Evolutionary conservation across 164 flowering plant genomes (phyloP).

Genomic region (Umbellularia californica): DNA sequence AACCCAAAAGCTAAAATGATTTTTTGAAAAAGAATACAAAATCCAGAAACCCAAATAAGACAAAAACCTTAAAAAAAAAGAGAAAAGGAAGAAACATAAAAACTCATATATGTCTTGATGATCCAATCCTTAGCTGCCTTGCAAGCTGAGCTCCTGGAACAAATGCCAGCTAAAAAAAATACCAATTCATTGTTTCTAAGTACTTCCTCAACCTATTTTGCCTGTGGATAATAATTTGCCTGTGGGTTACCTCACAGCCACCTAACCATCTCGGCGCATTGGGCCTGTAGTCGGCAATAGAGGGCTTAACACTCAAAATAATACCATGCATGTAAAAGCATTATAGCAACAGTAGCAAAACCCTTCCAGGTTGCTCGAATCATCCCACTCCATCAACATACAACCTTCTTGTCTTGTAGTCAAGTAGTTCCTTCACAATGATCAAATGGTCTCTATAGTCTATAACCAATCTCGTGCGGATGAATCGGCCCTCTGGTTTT

Average conservation of each 20-base stretch:
- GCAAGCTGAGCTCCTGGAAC: slow-evolving; percentile 69
- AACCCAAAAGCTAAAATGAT: no score
- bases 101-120: no score
- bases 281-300: slow-evolving; percentile 26
- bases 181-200: slow-evolving; percentile 42
- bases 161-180: slow-evolving; percentile 53
- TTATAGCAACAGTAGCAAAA: slow-evolving; percentile 35
- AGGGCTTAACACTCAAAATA: slow-evolving; percentile 31
- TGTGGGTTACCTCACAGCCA: slow-evolving; percentile 46
- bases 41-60: no score
- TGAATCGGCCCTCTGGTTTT: slow-evolving; percentile 34
- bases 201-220: slow-evolving; percentile 33
- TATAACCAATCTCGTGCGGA: slow-evolving; percentile 39
- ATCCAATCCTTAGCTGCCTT: slow-evolving; percentile 59
- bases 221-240: slow-evolving; percentile 41
- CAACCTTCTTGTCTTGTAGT: slow-evolving; percentile 67
- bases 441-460: slow-evolving; percentile 32
- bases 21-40: no score
- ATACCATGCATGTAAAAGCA: slow-evolving; percentile 38
- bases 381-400: slow-evolving; percentile 49
- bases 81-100: no score
- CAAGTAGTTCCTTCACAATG: slow-evolving; percentile 35
- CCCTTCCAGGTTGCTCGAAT: slow-evolving; percentile 28
- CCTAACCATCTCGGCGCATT: slow-evolving; percentile 34
- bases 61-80: no score